Evolutionary conservation across 345 rosid genomes (phyloP).

Genomic region (Gossypioides kirkii): DNA sequence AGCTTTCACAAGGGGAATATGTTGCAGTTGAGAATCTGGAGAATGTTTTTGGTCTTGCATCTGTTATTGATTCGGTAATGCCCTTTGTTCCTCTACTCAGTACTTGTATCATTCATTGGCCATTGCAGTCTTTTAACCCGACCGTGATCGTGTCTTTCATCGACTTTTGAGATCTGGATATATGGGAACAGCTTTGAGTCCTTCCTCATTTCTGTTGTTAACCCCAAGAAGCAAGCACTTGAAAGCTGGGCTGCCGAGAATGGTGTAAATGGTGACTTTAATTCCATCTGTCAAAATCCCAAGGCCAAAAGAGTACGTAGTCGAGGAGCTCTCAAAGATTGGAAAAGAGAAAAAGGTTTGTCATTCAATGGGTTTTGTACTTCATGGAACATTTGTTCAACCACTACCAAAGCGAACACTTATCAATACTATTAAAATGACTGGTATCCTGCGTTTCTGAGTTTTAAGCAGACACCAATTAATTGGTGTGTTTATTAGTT

Average conservation of each 20-base stretch:
- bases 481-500: background rate
- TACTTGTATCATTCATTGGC: background rate
- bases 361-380: background rate
- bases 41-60: conserved; percentile 59
- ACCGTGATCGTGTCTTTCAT: background rate
- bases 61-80: conserved; percentile 70
- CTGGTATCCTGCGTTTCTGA: too few species aligned
- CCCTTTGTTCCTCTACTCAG: background rate
- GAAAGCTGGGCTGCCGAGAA: conserved; percentile 78
- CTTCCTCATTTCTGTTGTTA: conserved; percentile 76
- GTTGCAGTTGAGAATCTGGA: conserved; percentile 97
- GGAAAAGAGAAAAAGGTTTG: conserved; percentile 78
- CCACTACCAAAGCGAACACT: background rate
- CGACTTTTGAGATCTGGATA: conserved; percentile 71
- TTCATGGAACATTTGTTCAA: background rate
- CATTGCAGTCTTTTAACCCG: background rate
- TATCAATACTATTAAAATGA: background rate
- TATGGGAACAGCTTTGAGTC: conserved; percentile 97
- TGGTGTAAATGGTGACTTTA: conserved; percentile 57
- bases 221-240: conserved; percentile 73
- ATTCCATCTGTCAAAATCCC: conserved; percentile 56
- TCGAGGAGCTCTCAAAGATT: conserved; percentile 62
- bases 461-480: too few species aligned
- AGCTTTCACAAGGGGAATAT: conserved; percentile 97
- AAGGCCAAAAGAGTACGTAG: conserved; percentile 57